Base-by-base conservation (phyloP, 495 filamentous ascomycete species). In the Xylaria cubensis region DNA sequence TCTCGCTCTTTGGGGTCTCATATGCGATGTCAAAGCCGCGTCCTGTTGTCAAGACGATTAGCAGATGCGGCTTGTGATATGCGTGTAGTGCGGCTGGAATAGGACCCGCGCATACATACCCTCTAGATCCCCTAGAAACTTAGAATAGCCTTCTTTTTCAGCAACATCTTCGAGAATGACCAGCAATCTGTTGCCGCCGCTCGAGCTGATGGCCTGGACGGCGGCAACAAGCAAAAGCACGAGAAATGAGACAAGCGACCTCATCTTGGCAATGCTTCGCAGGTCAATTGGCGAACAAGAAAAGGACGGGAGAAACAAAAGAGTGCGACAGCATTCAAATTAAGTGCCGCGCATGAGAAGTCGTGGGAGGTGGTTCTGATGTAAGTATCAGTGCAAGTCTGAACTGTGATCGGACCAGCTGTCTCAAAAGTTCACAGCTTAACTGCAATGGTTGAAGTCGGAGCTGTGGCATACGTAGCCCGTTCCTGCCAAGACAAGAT, bases 1-100 rank as follows among this genome's bases (percentile, higher is more conserved):
- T 84, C 51, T 96, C 90, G 81, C 88, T 92, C 84, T 97, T 98
- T 66, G 95, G 94, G 1, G 94, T 93, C 83, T 94, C 90, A 81
- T 94, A 93, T 34, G 88, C 83, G 67, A 97, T 73, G 72, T 92
- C 85, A 82, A 93, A 98, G 70, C 95, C 96, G 75, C 96, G 90
- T 71, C 78, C 96, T 98, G 76, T 66, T 73, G 66, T 15, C 24
- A 36, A 58, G 50, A 19, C 51, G 53, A 72, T 72, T 67, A 72
- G 70, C 41, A 50, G 6, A 34, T 70, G 64, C 48, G 51, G 64
- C 72, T 59, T 70, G 80, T 39, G 79, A 64, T 58, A 75, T 72
- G 3, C 1, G 10, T 41, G 8, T 8, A 26, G 7, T 67, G 26
- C 34, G 36, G 50, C 50, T 42, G 34, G 0, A 8, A 36, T 3